phyloP scores from a whole-genome alignment of 108 stramenopile species.

The Skeletonema menzelii region DNA sequence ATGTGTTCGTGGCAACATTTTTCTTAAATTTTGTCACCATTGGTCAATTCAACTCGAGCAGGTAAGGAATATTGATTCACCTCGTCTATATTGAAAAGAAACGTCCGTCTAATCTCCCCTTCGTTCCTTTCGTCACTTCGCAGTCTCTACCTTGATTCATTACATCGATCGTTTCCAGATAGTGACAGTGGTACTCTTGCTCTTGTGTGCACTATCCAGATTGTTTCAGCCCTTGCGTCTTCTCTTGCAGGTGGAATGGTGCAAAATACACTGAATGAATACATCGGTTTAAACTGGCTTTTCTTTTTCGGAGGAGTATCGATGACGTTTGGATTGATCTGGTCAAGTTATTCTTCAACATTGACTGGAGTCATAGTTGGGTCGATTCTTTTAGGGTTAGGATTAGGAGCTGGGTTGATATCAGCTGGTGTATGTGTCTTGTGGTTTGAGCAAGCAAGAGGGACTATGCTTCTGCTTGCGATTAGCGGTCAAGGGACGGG shows the following conservation, averaged over 20 bases:
- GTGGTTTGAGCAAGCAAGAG: constrained; percentile 1
- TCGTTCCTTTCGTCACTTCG: too few relatives aligned
- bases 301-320: background rate
- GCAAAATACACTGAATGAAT: background rate
- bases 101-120: too few relatives aligned
- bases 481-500: constrained; percentile 7
- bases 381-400: background rate
- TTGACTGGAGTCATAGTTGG: background rate
- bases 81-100: too few relatives aligned
- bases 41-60: background rate
- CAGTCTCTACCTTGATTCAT: background rate
- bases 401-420: background rate
- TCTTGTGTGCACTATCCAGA: background rate
- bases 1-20: background rate
- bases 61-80: too few relatives aligned
- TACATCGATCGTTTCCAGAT: background rate
- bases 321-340: background rate
- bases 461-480: constrained; percentile 2
- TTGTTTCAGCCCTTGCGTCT: background rate
- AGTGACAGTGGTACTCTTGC: background rate
- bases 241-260: background rate
- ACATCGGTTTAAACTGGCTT: background rate
- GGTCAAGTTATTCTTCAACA: background rate
- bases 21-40: background rate
- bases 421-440: background rate